phyloP scores from a whole-genome alignment of 306 rosid genomes.

The Malus sieversii region DNA sequence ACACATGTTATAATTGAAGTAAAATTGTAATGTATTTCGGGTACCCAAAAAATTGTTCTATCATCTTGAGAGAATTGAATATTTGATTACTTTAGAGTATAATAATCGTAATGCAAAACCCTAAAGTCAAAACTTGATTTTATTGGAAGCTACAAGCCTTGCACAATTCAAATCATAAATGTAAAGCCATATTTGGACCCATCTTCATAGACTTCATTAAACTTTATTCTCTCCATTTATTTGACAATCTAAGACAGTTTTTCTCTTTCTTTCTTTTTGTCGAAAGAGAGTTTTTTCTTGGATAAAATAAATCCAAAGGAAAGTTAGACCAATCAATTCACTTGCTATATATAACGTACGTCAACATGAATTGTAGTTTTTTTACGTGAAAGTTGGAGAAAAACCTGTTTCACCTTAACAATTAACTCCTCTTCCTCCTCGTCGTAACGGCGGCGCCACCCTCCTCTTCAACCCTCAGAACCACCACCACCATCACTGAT shows the following conservation, averaged over 20 bases:
- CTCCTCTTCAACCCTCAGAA: conserved; percentile 3
- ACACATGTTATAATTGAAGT: too few species aligned
- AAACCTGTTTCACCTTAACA: conserved; percentile 33
- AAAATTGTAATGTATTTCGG: too few species aligned
- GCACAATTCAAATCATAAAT: too few species aligned
- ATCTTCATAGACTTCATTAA: background rate
- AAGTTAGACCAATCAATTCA: conserved; percentile 24
- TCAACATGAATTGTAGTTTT: background rate
- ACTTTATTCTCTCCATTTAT: background rate
- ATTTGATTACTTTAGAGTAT: too few species aligned
- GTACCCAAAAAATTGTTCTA: too few species aligned
- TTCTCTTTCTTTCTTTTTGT: too few species aligned
- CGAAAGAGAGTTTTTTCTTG: background rate
- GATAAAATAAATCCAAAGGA: background rate
- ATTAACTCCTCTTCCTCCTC: background rate
- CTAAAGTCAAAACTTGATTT: too few species aligned
- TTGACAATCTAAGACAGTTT: background rate
- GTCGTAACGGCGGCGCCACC: conserved; percentile 22
- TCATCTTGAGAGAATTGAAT: too few species aligned
- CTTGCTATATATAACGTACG: conserved; percentile 19
- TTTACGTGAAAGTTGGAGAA: conserved; percentile 24
- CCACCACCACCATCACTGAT: background rate
- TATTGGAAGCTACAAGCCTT: too few species aligned
- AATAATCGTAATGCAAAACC: too few species aligned
- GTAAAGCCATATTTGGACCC: background rate